Conservation (phyloP, 768 basidiomycete genomes). For the Trichaptum fuscoviolaceum region DNA sequence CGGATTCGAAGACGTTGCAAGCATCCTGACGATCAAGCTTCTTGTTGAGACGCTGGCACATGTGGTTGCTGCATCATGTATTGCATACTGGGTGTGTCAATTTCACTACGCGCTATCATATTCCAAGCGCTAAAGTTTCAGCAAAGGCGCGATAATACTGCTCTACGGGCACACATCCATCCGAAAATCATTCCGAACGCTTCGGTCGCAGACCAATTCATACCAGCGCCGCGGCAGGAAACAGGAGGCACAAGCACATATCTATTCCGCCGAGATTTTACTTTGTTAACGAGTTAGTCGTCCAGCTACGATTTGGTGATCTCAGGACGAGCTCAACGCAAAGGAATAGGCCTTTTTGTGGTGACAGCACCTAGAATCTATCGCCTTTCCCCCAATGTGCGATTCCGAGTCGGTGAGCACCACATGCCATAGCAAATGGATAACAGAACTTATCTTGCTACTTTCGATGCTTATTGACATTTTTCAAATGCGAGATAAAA, state of each 20-base stretch:
- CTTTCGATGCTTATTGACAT: slow-evolving; percentile 89
- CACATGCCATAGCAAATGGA: not conserved
- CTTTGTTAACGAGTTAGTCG: not conserved
- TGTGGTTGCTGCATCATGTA: slow-evolving; percentile 89
- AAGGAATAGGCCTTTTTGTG: slow-evolving; percentile 93
- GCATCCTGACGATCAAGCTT: slow-evolving; percentile 95
- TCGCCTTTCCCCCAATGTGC: slow-evolving; percentile 75
- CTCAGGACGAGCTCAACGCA: slow-evolving; percentile 88
- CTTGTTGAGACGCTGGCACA: slow-evolving; percentile 81
- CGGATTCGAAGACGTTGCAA: slow-evolving; percentile 94
- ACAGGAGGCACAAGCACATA: slow-evolving; percentile 34
- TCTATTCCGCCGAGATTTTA: slow-evolving; percentile 6
- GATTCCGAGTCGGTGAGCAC: slow-evolving; percentile 74
- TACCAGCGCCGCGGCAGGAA: slow-evolving; percentile 45
- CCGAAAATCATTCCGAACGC: slow-evolving; percentile 85
- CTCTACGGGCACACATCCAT: slow-evolving; percentile 57
- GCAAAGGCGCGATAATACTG: slow-evolving; percentile 89
- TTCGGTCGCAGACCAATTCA: slow-evolving; percentile 80
- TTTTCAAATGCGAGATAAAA: slow-evolving; percentile 91
- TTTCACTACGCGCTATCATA: not conserved
- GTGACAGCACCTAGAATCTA: slow-evolving; percentile 91
- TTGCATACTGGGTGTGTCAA: slow-evolving; percentile 89
- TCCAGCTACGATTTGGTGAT: slow-evolving; percentile 89
- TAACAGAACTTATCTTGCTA: slow-evolving; percentile 5
- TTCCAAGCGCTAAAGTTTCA: slow-evolving; percentile 5